A percentile compares a stretch with the other conserved stretches of the same genome.
These are phyloP conservation scores for Phytophthora brassicae DNA, from an alignment of 352 stramenopile genomes.

Conservation along the genomic window DNA sequence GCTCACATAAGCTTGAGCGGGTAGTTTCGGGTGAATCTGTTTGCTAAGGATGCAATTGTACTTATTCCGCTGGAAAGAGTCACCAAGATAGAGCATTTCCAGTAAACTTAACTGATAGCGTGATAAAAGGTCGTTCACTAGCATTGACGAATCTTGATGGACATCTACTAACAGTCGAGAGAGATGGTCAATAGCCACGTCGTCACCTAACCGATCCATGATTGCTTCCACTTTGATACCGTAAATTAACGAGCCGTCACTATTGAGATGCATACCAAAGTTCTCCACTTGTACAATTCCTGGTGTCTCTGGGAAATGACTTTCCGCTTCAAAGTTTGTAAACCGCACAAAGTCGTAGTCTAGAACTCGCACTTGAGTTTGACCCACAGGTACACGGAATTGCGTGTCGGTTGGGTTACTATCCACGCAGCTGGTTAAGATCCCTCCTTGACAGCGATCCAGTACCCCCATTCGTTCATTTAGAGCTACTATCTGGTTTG, in stretches of 20 bases:
- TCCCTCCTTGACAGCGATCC: slow-evolving; percentile 95
- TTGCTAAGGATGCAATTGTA: slow-evolving; percentile 98
- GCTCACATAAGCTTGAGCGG: slow-evolving; percentile 94
- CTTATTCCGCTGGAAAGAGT: slow-evolving; percentile 96
- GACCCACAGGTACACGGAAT: slow-evolving; percentile 88
- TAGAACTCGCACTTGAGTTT: slow-evolving; percentile 95
- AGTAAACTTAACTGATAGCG: slow-evolving; percentile 95
- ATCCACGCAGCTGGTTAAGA: slow-evolving; percentile 94
- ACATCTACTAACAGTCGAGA: slow-evolving; percentile 96
- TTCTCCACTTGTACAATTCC: slow-evolving; percentile 96
- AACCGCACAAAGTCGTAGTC: slow-evolving; percentile 98
- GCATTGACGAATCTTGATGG: slow-evolving; percentile 94
- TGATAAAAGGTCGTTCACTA: slow-evolving; percentile 96
- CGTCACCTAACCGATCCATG: slow-evolving; percentile 95
- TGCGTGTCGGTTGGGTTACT: slow-evolving; percentile 74
- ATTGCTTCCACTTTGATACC: slow-evolving; percentile 94
- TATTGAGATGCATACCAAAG: slow-evolving; percentile 92
- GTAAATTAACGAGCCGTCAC: slow-evolving; percentile 80
- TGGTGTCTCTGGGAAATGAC: slow-evolving; percentile 93
- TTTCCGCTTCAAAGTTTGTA: slow-evolving; percentile 98
- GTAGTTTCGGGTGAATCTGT: slow-evolving; percentile 95
- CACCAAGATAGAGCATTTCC: slow-evolving; percentile 95
- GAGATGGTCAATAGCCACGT: slow-evolving; percentile 96
- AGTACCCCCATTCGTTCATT: slow-evolving; percentile 97
- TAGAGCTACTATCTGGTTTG: slow-evolving; percentile 97